Evolutionary conservation across 192 early-diverging fungal genomes (phyloP).

Genomic region (Backusella psychrophila): DNA sequence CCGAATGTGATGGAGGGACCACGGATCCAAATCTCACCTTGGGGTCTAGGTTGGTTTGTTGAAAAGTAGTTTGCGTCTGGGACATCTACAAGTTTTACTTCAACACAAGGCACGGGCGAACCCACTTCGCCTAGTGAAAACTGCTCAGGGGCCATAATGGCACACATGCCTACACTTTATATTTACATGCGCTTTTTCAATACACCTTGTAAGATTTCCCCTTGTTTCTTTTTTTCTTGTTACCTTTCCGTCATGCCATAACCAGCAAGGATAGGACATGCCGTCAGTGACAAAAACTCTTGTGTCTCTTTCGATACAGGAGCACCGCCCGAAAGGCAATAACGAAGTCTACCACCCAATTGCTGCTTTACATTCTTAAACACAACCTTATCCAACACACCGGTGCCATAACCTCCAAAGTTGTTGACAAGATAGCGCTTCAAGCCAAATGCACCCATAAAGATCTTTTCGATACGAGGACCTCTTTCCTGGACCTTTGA

Average conservation of each 20-base stretch:
- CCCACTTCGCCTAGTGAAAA: conserved; percentile 65
- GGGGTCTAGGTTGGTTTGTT: conserved; percentile 56
- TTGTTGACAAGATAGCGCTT: conserved; percentile 61
- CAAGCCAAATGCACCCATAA: conserved; percentile 68
- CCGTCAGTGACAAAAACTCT: conserved; percentile 67
- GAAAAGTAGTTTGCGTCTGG: conserved; percentile 60
- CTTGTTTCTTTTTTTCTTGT: background rate
- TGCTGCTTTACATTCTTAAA: conserved; percentile 82
- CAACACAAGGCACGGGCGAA: conserved; percentile 70
- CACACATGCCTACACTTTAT: conserved; percentile 46
- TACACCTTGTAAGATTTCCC: background rate
- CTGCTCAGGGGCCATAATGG: conserved; percentile 63
- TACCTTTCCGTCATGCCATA: conserved; percentile 64
- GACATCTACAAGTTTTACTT: conserved; percentile 79
- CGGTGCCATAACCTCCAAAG: conserved; percentile 62
- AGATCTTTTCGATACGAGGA: conserved; percentile 60
- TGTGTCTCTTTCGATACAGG: conserved; percentile 86
- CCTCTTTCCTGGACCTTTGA: conserved; percentile 41
- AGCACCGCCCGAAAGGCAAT: conserved; percentile 87
- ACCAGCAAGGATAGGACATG: conserved; percentile 82
- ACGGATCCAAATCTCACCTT: conserved; percentile 84
- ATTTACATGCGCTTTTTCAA: background rate
- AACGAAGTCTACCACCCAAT: conserved; percentile 81
- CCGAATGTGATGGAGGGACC: conserved; percentile 77
- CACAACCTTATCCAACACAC: conserved; percentile 71